Evolutionary conservation across 2,329 filamentous ascomycete species (phyloP), one percentile per base, ranked within the genome.

Genomic region (Endoconidiophora laricicola): DNA sequence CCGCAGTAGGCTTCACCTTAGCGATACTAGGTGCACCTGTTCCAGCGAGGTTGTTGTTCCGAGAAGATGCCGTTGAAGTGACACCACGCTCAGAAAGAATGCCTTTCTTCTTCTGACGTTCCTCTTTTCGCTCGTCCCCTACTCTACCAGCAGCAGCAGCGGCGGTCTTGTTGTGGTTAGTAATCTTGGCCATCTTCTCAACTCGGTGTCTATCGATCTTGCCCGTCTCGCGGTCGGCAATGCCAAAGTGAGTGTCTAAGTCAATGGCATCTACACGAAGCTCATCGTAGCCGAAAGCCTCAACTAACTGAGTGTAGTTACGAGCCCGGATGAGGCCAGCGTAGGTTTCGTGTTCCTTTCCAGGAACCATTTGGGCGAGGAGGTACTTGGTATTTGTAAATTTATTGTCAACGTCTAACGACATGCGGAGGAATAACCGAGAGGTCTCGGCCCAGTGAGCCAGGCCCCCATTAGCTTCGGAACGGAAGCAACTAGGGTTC

Each of bases 311-410:
- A 6, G 66, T 67, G 60, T 95, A 94, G 57, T 74, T 82, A 65
- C 81, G 87, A 54, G 74, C 73, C 44, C 68, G 64, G 54, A 76
- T 78, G 57, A 91, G 71, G 3, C 69, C 63, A 52, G 72, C 70
- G 61, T 82, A 83, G 1, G 69, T 69, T 38, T 74, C 69, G 5
- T 53, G 51, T 44, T 77, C 70, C 62, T 87, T 93, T 14, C 88
- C 86, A 0, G 87, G 86, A 22, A 96, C 78, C 64, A 95, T 75
- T 62, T 94, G 86, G 40, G 77, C 76, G 24, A 98, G 76, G 29
- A 91, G 70, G 62, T 83, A 98, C 63, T 98, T 98, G 4, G 88
- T 94, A 66, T 98, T 98, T 42, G 83, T 82, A 63, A 81, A 91
- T 55, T 80, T 79, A 63, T 98, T 96, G 61, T 90, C 80, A 10